phyloP scores from a whole-genome alignment of 163 green algal species.

The Scenedesmus sp. region DNA sequence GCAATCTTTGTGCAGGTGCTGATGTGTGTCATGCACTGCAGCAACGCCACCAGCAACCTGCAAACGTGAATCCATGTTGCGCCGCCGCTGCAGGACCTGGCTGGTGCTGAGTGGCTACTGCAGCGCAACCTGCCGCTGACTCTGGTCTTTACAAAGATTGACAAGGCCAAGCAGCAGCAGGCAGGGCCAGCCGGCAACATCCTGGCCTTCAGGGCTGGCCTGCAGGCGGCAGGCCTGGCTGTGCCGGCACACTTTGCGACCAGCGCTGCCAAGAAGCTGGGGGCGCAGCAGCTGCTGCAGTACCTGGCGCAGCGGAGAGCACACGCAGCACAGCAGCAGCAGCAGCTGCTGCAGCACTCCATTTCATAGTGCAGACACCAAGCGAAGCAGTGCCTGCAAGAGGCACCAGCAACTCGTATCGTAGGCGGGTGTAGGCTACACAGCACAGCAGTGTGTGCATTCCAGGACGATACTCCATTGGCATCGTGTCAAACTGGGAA shows the following conservation, averaged over 20 bases:
- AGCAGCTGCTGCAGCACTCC: not conserved
- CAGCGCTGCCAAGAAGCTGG: not conserved
- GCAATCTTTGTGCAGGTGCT: no score
- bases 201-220: not conserved
- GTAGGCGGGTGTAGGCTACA: not conserved
- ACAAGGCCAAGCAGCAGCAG: constrained; percentile 7
- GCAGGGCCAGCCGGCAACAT: constrained; percentile 13
- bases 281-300: constrained; percentile 11
- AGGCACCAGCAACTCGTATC: not conserved
- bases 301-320: constrained; percentile 12
- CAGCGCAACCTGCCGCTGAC: constrained; percentile 14
- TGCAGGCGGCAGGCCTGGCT: not conserved
- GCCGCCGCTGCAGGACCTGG: constrained; percentile 1
- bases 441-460: no score
- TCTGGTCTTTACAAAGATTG: constrained; percentile 27
- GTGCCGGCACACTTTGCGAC: constrained; percentile 25
- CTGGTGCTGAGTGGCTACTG: constrained; percentile 12
- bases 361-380: not conserved
- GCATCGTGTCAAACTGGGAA: no score
- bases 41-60: no score
- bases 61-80: not conserved
- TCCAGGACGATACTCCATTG: no score
- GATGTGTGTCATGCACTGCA: no score
- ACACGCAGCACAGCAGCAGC: constrained; percentile 9
- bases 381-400: not conserved